Percentiles rank a stretch among this genome's conserved stretches.
Evolutionary conservation across 2,329 filamentous ascomycete genomes (phyloP).

Genomic region (Xylaria sp.): DNA sequence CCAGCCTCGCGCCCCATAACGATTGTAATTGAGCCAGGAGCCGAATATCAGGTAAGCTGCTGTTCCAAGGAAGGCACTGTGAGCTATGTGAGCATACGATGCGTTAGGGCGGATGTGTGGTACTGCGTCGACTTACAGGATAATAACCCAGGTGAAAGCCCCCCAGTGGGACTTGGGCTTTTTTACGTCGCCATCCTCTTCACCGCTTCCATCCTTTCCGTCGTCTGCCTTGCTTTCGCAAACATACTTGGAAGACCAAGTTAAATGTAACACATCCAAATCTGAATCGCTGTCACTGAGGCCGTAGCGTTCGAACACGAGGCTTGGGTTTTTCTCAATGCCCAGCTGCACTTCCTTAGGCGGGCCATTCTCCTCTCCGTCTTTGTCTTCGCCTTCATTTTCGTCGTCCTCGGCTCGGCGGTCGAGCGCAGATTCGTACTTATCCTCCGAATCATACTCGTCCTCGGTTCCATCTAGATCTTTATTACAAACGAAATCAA

Average conservation of each 20-base stretch:
- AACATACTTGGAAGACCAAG: slow-evolving; percentile 89
- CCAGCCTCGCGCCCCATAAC: slow-evolving; percentile 94
- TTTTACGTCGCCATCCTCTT: slow-evolving; percentile 54
- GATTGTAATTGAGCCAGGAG: slow-evolving; percentile 98
- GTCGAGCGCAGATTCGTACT: slow-evolving; percentile 56
- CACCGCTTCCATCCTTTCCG: slow-evolving; percentile 58
- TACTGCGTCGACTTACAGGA: slow-evolving; percentile 74
- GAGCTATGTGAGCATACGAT: slow-evolving; percentile 38
- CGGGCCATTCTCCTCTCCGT: slow-evolving; percentile 54
- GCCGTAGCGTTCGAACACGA: slow-evolving; percentile 82
- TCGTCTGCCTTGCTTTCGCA: slow-evolving; percentile 68
- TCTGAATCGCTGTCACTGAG: slow-evolving; percentile 65
- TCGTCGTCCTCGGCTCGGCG: slow-evolving; percentile 48
- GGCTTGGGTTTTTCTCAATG: slow-evolving; percentile 63
- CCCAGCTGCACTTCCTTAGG: slow-evolving; percentile 65
- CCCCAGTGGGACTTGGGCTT: slow-evolving; percentile 76
- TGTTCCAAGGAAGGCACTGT: slow-evolving; percentile 82
- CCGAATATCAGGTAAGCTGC: slow-evolving; percentile 96
- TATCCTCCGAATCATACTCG: slow-evolving; percentile 68
- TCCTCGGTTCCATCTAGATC: slow-evolving; percentile 79
- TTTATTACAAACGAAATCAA: slow-evolving; percentile 86
- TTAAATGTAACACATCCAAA: slow-evolving; percentile 74
- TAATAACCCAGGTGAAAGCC: slow-evolving; percentile 96
- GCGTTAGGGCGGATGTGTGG: slow-evolving; percentile 21
- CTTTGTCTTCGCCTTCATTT: slow-evolving; percentile 55